These are phyloP conservation scores for Yarrowia sp. DNA, from an alignment of 805 yeast species.

Conservation along the genomic window DNA sequence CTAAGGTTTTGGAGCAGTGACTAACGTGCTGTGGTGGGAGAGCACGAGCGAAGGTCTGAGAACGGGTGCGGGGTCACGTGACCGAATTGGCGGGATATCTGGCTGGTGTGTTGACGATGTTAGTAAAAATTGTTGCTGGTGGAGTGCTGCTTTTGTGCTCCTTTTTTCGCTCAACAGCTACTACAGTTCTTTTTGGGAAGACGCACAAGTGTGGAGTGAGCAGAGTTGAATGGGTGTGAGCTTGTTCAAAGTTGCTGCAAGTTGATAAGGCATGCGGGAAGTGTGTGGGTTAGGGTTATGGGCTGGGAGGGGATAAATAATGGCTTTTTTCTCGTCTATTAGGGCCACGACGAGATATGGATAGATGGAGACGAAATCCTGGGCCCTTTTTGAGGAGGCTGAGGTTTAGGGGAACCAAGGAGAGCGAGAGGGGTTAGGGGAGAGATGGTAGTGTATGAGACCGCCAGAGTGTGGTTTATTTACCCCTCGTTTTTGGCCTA, in stretches of 20 bases:
- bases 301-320: neutral
- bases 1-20: slow-evolving; percentile 6
- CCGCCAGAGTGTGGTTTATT: neutral
- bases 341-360: too few relatives aligned
- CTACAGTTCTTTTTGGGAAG: neutral
- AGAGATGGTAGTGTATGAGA: too few relatives aligned
- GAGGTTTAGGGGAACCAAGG: too few relatives aligned
- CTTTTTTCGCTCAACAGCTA: neutral
- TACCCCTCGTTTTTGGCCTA: too few relatives aligned
- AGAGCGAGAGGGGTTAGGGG: neutral
- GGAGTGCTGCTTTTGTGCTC: too few relatives aligned
- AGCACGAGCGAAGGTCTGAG: neutral
- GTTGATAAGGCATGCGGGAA: slow-evolving; percentile 20
- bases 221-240: slow-evolving; percentile 20
- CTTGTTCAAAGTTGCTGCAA: slow-evolving; percentile 20
- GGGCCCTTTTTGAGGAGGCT: too few relatives aligned
- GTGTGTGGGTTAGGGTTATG: neutral
- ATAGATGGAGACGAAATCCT: too few relatives aligned
- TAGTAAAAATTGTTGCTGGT: too few relatives aligned
- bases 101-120: too few relatives aligned
- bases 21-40: slow-evolving; percentile 7
- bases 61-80: neutral
- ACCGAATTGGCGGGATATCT: neutral
- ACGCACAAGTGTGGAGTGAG: neutral
- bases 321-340: too few relatives aligned